Evolutionary conservation across 2,329 filamentous ascomycete genomes (phyloP).

Genomic region (Clarireedia paspali): DNA sequence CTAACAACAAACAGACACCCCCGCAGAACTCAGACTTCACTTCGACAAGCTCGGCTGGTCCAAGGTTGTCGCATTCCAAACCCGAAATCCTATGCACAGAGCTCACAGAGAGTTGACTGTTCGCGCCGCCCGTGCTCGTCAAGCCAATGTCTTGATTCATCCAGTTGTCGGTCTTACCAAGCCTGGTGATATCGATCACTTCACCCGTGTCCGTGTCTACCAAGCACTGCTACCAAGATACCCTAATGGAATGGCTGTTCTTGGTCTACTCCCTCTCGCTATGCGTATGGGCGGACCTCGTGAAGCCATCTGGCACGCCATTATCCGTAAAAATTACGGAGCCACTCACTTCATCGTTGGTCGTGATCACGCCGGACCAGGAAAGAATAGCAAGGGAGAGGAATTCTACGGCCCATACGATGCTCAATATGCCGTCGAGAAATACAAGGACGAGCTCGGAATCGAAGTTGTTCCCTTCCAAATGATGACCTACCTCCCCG

Average conservation of each 20-base stretch:
- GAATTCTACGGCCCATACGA: slow-evolving; percentile 99
- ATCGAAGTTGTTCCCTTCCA: slow-evolving; percentile 99
- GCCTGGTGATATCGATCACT: slow-evolving; percentile 98
- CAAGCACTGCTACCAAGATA: slow-evolving; percentile 93
- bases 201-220: slow-evolving; percentile 98
- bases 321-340: slow-evolving; percentile 99
- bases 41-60: slow-evolving; percentile 99
- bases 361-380: slow-evolving; percentile 94
- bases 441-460: slow-evolving; percentile 92
- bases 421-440: slow-evolving; percentile 90
- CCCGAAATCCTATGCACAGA: slow-evolving; percentile 97
- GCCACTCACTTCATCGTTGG: slow-evolving; percentile 99
- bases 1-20: slow-evolving; percentile 56
- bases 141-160: slow-evolving; percentile 98
- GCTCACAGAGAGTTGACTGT: slow-evolving; percentile 97
- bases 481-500: slow-evolving; percentile 98
- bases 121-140: slow-evolving; percentile 86
- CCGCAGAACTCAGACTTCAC: slow-evolving; percentile 87
- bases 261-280: slow-evolving; percentile 88
- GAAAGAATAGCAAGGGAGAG: slow-evolving; percentile 94
- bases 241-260: slow-evolving; percentile 97
- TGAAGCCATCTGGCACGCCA: slow-evolving; percentile 98
- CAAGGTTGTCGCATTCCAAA: slow-evolving; percentile 98
- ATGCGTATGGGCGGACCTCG: slow-evolving; percentile 99
- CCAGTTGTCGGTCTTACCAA: slow-evolving; percentile 98